phyloP scores from a whole-genome alignment of 2,329 filamentous ascomycete genomes.

The Stagonosporopsis cucurbitacearum region DNA sequence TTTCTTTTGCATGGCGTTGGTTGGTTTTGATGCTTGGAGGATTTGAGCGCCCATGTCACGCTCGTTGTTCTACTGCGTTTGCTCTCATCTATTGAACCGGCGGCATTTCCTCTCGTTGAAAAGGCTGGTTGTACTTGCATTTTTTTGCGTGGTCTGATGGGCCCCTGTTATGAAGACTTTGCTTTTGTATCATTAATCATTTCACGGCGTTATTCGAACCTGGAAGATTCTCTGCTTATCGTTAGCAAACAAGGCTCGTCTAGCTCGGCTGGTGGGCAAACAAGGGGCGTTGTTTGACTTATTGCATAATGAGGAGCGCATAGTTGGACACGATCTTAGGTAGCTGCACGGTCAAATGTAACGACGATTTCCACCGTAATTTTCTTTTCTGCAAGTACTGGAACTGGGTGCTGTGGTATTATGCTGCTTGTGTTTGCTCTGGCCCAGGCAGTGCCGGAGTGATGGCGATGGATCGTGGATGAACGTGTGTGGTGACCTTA shows the following conservation, averaged over 20 bases:
- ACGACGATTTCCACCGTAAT: conserved; percentile 13
- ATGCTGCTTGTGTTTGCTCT: not conserved
- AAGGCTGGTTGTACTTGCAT: conserved; percentile 37
- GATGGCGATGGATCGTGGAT: not conserved
- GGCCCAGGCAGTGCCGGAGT: not conserved
- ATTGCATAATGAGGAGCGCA: conserved; percentile 41
- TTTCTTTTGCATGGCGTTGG: conserved; percentile 45
- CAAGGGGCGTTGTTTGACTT: conserved; percentile 35
- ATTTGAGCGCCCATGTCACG: conserved; percentile 34
- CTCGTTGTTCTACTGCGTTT: conserved; percentile 38
- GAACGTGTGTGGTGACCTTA: conserved; percentile 7
- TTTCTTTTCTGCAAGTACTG: not conserved
- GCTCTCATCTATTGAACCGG: conserved; percentile 21
- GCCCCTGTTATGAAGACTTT: conserved; percentile 15
- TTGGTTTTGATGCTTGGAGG: conserved; percentile 22
- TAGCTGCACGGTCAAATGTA: conserved; percentile 19
- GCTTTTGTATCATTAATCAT: conserved; percentile 20
- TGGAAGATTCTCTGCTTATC: conserved; percentile 17
- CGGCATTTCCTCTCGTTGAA: conserved; percentile 32
- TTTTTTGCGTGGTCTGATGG: conserved; percentile 20
- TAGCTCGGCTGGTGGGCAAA: conserved; percentile 15
- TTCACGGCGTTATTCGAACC: conserved; percentile 16
- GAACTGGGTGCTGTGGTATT: not conserved
- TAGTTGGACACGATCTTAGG: conserved; percentile 16
- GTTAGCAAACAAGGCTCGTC: conserved; percentile 14